Base-by-base conservation (phyloP, 129 eudicot species). In the Gnaphalium uliginosum region DNA sequence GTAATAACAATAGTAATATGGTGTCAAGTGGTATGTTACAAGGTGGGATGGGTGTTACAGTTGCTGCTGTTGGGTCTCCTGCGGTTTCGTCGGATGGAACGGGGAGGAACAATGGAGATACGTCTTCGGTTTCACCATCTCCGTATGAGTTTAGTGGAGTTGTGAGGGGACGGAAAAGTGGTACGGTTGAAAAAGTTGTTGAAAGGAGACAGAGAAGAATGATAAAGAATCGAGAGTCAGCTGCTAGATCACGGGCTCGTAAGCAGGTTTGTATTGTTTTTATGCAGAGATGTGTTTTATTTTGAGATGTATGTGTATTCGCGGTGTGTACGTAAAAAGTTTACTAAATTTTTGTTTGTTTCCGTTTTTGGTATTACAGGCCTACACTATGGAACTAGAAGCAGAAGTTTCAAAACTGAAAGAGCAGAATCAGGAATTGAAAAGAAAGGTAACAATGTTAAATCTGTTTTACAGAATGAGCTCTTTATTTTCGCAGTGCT, bases 181-280 rank as follows among this genome's bases (percentile, higher is more conserved):
- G 84, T 60, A 69, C 97, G 48, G 82, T 91, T 64, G 99, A 91
- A 76, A 94, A 89, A 73, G 97, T 89, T 23, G 90, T 89, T 21
- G 99, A 94, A 78, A 80, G 99, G 82, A 84, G 99, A 76, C 99
- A 94, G 69, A 89, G 93, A 73, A 85, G 99, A 24, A 94, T 94
- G 99, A 90, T 94, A 21, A 94, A 94, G 79, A 94, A 94, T 75
- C 75, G 99, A 53, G 99, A 91, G 62, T 94, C 97, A 6, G 99
- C 99, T 76, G 99, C 99, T 13, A 84, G 99, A 76, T 94, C 99
- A 65, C 82, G 97, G 54, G 97, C 97, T 78, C 96, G 99, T 32
- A 94, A 91, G 76, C 97, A 94, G 97, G 99, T 93, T 69, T 51
- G 74, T 76, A 18, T 72, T 27, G 37, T 66, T 25, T 66, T 54